A percentile compares a stretch with the other conserved stretches of the same genome.
Conservation (phyloP, 768 basidiomycete species). For the Mycena polygramma region DNA sequence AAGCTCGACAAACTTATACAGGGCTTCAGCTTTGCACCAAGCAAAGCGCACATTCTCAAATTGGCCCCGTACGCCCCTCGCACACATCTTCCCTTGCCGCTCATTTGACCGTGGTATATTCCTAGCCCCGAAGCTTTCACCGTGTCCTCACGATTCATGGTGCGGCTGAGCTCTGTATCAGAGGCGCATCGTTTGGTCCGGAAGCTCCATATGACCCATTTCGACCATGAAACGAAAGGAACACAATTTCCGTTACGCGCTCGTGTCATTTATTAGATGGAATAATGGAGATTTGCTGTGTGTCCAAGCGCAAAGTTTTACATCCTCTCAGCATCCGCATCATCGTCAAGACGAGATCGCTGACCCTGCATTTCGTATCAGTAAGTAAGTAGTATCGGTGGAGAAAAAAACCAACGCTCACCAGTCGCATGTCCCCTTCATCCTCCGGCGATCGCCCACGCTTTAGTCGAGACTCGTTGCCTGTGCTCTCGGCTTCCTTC, state of each 20-base stretch:
- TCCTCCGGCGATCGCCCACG: conserved; percentile 85
- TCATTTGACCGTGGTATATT: conserved; percentile 7
- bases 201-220: conserved; percentile 69
- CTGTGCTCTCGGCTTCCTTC: conserved; percentile 72
- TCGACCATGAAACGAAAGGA: conserved; percentile 50
- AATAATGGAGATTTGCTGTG: conserved; percentile 8
- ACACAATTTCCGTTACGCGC: conserved; percentile 55
- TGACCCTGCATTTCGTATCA: conserved; percentile 56
- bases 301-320: conserved; percentile 46
- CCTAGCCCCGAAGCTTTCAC: conserved; percentile 52
- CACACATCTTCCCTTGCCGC: background rate
- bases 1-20: conserved; percentile 57
- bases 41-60: conserved; percentile 62
- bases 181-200: conserved; percentile 81
- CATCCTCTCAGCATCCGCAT: conserved; percentile 79
- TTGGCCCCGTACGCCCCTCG: conserved; percentile 60
- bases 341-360: conserved; percentile 74
- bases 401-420: conserved; percentile 49
- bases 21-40: conserved; percentile 53
- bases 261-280: conserved; percentile 40
- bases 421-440: conserved; percentile 73
- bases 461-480: conserved; percentile 63
- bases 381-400: conserved; percentile 13
- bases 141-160: conserved; percentile 64
- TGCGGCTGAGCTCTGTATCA: conserved; percentile 67